Percentiles rank a stretch among this genome's conserved stretches.
Conservation (phyloP, 768 basidiomycete species). For the Agaricus subrufescens region DNA sequence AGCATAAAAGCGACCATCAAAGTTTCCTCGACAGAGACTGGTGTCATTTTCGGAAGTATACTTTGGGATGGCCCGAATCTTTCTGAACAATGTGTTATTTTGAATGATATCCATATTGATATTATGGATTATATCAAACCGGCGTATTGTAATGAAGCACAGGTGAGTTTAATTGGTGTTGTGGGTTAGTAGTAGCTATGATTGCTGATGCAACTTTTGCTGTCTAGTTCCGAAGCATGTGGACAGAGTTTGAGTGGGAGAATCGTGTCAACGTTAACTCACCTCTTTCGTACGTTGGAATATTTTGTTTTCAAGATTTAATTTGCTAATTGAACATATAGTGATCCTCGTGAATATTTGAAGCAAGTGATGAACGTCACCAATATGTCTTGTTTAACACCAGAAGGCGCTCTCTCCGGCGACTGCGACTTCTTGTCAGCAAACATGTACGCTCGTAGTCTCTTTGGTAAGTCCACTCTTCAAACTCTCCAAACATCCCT, state of each 20-base stretch:
- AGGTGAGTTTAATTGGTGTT: conserved; percentile 42
- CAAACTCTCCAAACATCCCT: background rate
- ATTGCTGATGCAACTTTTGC: background rate
- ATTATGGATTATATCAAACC: conserved; percentile 99
- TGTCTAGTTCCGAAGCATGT: conserved; percentile 89
- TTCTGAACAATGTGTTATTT: conserved; percentile 85
- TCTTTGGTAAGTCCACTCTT: conserved; percentile 65
- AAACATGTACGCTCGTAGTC: conserved; percentile 91
- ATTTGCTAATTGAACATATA: conserved; percentile 19
- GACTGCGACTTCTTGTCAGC: conserved; percentile 97
- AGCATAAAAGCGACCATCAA: conserved; percentile 99
- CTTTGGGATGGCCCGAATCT: conserved; percentile 91
- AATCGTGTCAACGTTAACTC: conserved; percentile 95
- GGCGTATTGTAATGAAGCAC: conserved; percentile 90
- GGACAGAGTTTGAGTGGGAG: conserved; percentile 99
- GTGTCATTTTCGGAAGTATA: conserved; percentile 97
- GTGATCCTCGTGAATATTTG: conserved; percentile 85
- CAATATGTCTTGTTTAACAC: conserved; percentile 96
- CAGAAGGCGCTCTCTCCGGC: conserved; percentile 90
- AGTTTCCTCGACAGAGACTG: conserved; percentile 96
- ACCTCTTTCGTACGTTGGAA: conserved; percentile 61
- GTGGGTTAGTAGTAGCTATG: background rate
- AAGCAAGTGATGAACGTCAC: conserved; percentile 94
- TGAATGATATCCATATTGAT: conserved; percentile 97
- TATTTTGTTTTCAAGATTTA: background rate